Percentiles rank a stretch among this genome's conserved stretches.
Evolutionary conservation across 2,329 filamentous ascomycete species (phyloP).

Genomic region (Ascochyta pisi): DNA sequence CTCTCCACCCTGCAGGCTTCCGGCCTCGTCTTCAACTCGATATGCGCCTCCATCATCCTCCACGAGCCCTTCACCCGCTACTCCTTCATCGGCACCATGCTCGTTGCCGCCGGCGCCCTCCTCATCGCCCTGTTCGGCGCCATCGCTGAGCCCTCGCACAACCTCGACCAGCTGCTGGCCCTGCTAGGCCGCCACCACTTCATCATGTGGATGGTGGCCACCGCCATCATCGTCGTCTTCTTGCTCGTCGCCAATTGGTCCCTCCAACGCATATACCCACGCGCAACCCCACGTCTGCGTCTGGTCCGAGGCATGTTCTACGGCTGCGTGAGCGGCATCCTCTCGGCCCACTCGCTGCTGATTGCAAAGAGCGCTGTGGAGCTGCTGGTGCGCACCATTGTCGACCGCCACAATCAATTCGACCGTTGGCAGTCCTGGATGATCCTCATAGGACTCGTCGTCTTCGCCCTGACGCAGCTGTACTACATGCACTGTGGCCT

Average conservation of each 20-base stretch:
- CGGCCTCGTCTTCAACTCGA: slow-evolving; percentile 96
- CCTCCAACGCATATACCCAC: slow-evolving; percentile 49
- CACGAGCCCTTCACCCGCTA: slow-evolving; percentile 93
- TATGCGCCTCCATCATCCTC: slow-evolving; percentile 92
- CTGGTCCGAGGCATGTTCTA: slow-evolving; percentile 84
- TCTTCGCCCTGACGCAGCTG: slow-evolving; percentile 84
- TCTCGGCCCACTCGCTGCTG: slow-evolving; percentile 91
- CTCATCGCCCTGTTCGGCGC: slow-evolving; percentile 94
- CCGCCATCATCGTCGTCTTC: slow-evolving; percentile 72
- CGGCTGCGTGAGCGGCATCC: slow-evolving; percentile 84
- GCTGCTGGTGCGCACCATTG: slow-evolving; percentile 83
- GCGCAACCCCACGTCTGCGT: slow-evolving; percentile 68
- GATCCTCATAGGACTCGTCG: slow-evolving; percentile 81
- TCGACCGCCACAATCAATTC: slow-evolving; percentile 91
- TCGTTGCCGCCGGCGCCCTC: slow-evolving; percentile 87
- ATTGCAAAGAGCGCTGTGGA: slow-evolving; percentile 97
- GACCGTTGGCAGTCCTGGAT: slow-evolving; percentile 94
- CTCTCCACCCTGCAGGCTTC: slow-evolving; percentile 90
- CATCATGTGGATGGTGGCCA: slow-evolving; percentile 86
- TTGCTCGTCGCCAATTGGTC: slow-evolving; percentile 63
- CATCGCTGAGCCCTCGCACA: slow-evolving; percentile 91
- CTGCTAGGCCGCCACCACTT: slow-evolving; percentile 78
- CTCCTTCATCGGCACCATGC: slow-evolving; percentile 86
- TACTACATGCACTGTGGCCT: slow-evolving; percentile 95
- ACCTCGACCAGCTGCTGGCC: slow-evolving; percentile 77